Evolutionary conservation across 2,329 filamentous ascomycete species (phyloP).

Genomic region (Pseudopyrenochaeta lycopersici): DNA sequence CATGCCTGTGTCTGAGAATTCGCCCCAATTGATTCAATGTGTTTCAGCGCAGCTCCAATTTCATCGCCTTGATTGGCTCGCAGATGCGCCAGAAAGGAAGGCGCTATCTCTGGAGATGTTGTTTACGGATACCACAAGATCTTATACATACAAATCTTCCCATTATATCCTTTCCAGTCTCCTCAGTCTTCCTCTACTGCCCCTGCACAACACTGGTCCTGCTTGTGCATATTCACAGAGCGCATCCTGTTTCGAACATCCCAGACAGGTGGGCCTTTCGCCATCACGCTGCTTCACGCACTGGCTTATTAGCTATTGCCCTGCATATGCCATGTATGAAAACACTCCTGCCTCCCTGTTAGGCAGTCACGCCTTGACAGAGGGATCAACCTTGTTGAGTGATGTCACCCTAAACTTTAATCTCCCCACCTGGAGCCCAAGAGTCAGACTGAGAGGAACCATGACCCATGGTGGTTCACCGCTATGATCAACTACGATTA

Average conservation of each 20-base stretch:
- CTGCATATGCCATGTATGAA: background rate
- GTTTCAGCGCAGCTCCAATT: conserved; percentile 7
- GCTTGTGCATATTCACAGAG: conserved; percentile 9
- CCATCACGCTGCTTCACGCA: conserved; percentile 11
- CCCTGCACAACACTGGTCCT: conserved; percentile 6
- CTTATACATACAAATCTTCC: conserved; percentile 16
- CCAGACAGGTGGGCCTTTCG: conserved; percentile 8
- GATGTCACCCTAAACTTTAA: no score
- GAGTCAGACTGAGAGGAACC: no score
- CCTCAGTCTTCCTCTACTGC: conserved; percentile 14
- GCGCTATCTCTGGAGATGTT: conserved; percentile 14
- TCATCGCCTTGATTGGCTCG: conserved; percentile 10
- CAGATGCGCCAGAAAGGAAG: conserved; percentile 13
- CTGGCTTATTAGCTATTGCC: background rate
- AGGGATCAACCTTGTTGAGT: no score
- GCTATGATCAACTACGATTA: no score
- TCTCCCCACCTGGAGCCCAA: no score
- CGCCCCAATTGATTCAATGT: conserved; percentile 7
- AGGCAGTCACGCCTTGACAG: background rate
- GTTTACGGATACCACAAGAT: conserved; percentile 27
- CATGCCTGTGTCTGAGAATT: no score
- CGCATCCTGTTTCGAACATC: conserved; percentile 5
- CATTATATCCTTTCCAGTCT: conserved; percentile 12
- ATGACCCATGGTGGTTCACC: no score
- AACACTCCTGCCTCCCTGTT: no score